A percentile compares a stretch with the other conserved stretches of the same genome.
Evolutionary conservation across 371 early-diverging fungal species (phyloP).

Genomic region (Globomyces sp.): DNA sequence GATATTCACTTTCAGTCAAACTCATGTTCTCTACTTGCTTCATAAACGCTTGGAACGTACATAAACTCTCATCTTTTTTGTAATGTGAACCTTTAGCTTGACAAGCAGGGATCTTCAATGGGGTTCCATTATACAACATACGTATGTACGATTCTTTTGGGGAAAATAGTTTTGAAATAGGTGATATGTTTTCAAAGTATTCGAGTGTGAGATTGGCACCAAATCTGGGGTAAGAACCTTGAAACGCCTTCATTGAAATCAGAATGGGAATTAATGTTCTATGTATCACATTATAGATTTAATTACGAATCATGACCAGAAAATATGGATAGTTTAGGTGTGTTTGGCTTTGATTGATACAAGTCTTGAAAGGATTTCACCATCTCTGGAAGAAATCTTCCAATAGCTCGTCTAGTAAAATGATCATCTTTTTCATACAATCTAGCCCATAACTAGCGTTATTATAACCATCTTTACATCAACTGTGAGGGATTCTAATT

Average conservation of each 20-base stretch:
- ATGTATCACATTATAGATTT: conserved; percentile 16
- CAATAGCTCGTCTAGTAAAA: conserved; percentile 51
- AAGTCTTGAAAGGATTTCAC: conserved; percentile 46
- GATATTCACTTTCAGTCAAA: not conserved
- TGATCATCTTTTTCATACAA: conserved; percentile 30
- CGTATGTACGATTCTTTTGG: conserved; percentile 61
- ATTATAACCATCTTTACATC: conserved; percentile 24
- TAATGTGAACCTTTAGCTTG: conserved; percentile 58
- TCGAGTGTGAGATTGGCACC: conserved; percentile 61
- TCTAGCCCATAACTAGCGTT: conserved; percentile 8
- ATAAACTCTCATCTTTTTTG: conserved; percentile 56
- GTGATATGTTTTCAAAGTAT: conserved; percentile 53
- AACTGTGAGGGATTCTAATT: conserved; percentile 24
- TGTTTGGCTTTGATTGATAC: conserved; percentile 29
- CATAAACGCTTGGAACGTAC: conserved; percentile 71
- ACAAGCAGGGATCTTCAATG: conserved; percentile 63
- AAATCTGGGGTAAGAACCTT: conserved; percentile 45
- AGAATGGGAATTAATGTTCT: conserved; percentile 68
- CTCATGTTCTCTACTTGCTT: conserved; percentile 52
- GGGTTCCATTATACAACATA: conserved; percentile 66
- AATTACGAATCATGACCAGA: conserved; percentile 74
- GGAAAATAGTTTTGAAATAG: conserved; percentile 29
- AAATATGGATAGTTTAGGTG: conserved; percentile 64
- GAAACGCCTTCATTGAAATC: conserved; percentile 53
- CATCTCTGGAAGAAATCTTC: conserved; percentile 56